phyloP scores from a whole-genome alignment of 2,329 filamentous ascomycete species.

The Cladophialophora immunda region DNA sequence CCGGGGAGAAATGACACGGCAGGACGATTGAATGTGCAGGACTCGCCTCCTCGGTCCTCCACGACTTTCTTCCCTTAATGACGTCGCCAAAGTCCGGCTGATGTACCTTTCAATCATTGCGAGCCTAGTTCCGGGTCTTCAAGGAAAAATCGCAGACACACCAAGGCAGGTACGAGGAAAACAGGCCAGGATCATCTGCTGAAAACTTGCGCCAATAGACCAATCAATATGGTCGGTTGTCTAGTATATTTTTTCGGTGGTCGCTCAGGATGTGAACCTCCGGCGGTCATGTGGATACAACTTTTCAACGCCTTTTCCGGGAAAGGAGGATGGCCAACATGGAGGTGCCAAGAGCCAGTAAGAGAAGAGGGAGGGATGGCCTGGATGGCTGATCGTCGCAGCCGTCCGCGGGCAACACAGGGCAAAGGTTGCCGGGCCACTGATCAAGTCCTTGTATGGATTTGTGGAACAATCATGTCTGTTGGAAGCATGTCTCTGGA shows the following conservation, averaged over 20 bases:
- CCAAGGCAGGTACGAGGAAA: not conserved
- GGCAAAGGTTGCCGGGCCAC: slow-evolving; percentile 10
- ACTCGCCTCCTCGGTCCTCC: not conserved
- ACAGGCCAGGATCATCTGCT: not conserved
- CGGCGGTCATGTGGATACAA: not conserved
- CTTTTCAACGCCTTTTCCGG: not conserved
- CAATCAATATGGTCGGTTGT: slow-evolving; percentile 4
- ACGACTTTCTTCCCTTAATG: not conserved
- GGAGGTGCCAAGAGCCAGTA: slow-evolving; percentile 8
- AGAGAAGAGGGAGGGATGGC: not conserved
- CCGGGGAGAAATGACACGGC: not conserved
- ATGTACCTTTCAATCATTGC: not conserved
- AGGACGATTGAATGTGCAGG: not conserved
- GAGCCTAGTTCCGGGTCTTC: not conserved
- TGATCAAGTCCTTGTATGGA: slow-evolving; percentile 8
- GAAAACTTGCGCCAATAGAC: not conserved
- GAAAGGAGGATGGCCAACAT: slow-evolving; percentile 8
- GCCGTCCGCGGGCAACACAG: not conserved
- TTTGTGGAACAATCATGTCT: slow-evolving; percentile 21
- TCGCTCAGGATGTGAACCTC: not conserved
- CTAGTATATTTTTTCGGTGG: not conserved
- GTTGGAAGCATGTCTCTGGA: slow-evolving; percentile 4
- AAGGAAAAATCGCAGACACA: not conserved
- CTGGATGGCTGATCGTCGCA: not conserved
- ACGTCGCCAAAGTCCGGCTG: not conserved